These are phyloP conservation scores for Phylloporus scabripes DNA, from an alignment of 768 basidiomycete species.

Conservation along the genomic window DNA sequence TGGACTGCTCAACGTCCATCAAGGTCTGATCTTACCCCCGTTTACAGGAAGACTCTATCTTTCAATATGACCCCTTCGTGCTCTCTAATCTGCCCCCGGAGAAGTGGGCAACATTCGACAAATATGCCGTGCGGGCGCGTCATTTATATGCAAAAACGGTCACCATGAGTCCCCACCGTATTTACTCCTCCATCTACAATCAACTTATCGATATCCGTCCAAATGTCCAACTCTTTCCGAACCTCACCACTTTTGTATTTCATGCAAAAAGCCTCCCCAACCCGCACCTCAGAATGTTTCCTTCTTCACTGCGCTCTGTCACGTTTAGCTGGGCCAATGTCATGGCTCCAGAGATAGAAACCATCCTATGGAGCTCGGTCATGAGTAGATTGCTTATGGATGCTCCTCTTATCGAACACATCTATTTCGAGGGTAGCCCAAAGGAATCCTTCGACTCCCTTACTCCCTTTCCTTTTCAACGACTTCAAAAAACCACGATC, in stretches of 20 bases:
- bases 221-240: conserved; percentile 22
- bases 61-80: conserved; percentile 8
- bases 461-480: conserved; percentile 15
- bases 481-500: conserved; percentile 17
- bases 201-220: conserved; percentile 19
- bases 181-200: conserved; percentile 24
- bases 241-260: conserved; percentile 12
- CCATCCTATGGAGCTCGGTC: conserved; percentile 17
- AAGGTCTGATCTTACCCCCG: conserved; percentile 4
- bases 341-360: conserved; percentile 10
- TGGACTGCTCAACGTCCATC: background rate
- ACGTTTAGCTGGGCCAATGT: conserved; percentile 20
- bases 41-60: conserved; percentile 15
- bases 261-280: conserved; percentile 14
- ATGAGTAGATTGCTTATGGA: conserved; percentile 18
- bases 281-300: conserved; percentile 16
- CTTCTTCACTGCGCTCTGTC: conserved; percentile 19
- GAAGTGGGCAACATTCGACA: conserved; percentile 20
- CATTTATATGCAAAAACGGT: conserved; percentile 24
- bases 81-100: conserved; percentile 7
- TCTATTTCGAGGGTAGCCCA: conserved; percentile 23
- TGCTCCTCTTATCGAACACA: conserved; percentile 17
- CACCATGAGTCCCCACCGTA: conserved; percentile 21
- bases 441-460: conserved; percentile 14
- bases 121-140: conserved; percentile 18